Evolutionary conservation across 306 rosid genomes (phyloP).

Genomic region (Castanea crenata): DNA sequence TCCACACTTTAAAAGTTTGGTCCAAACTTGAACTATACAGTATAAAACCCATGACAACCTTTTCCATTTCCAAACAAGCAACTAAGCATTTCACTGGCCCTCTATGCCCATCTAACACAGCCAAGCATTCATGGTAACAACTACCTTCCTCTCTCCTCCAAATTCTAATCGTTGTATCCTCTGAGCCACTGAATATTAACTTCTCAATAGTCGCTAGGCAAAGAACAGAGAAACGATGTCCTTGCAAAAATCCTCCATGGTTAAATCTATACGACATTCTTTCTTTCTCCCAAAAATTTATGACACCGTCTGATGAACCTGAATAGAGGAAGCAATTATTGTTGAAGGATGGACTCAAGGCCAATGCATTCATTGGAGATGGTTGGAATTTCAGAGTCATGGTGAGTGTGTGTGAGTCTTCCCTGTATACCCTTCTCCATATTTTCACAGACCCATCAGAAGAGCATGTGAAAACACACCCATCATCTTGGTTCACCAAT

Average conservation of each 20-base stretch:
- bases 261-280: constrained; percentile 54
- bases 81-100: constrained; percentile 75
- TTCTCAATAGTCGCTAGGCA: constrained; percentile 63
- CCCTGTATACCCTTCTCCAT: constrained; percentile 73
- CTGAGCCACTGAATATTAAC: constrained; percentile 71
- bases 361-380: constrained; percentile 53
- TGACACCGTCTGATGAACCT: constrained; percentile 63
- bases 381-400: constrained; percentile 60
- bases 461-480: constrained; percentile 71
- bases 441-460: constrained; percentile 65
- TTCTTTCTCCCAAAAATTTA: constrained; percentile 74
- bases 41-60: constrained; percentile 52
- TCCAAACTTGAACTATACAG: constrained; percentile 73
- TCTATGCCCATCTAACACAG: constrained; percentile 71
- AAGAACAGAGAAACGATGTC: constrained; percentile 63
- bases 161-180: constrained; percentile 67
- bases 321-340: constrained; percentile 53
- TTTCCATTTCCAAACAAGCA: constrained; percentile 62
- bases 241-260: constrained; percentile 71
- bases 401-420: constrained; percentile 67
- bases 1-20: constrained; percentile 70
- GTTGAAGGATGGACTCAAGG: constrained; percentile 43
- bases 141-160: constrained; percentile 70
- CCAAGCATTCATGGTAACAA: constrained; percentile 68
- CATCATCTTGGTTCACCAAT: constrained; percentile 71